phyloP scores from a whole-genome alignment of 2,329 filamentous ascomycete species.

The Talaromyces islandicus region DNA sequence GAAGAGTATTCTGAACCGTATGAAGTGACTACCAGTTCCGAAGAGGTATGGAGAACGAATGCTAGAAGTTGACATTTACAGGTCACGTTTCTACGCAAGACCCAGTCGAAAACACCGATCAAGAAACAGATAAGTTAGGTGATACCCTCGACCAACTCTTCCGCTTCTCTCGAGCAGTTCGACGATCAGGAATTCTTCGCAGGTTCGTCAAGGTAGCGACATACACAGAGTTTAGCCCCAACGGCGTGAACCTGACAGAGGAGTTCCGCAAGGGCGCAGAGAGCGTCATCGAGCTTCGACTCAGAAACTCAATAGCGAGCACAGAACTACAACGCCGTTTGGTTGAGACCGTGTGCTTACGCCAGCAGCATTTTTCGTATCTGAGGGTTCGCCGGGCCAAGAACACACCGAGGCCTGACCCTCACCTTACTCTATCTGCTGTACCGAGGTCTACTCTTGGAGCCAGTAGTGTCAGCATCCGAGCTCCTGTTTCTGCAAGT shows the following conservation, averaged over 20 bases:
- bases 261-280: not conserved
- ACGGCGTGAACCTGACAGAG: not conserved
- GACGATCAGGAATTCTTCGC: constrained; percentile 12
- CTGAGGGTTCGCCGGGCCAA: not conserved
- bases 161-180: constrained; percentile 11
- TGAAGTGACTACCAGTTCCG: not conserved
- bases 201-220: constrained; percentile 9
- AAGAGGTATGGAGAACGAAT: not conserved
- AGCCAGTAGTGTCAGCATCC: not conserved
- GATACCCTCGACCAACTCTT: constrained; percentile 9
- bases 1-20: not conserved
- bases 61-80: not conserved
- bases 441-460: not conserved
- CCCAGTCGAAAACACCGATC: not conserved
- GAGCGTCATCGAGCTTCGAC: not conserved
- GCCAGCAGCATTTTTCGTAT: not conserved
- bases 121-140: not conserved
- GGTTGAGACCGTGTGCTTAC: not conserved
- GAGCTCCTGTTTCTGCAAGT: not conserved
- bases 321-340: not conserved
- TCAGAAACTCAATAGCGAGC: not conserved
- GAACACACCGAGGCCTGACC: not conserved
- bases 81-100: not conserved
- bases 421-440: not conserved
- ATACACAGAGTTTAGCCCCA: constrained; percentile 1